Conservation (phyloP, 495 filamentous ascomycete species). For the Penicillium flavigenum region DNA sequence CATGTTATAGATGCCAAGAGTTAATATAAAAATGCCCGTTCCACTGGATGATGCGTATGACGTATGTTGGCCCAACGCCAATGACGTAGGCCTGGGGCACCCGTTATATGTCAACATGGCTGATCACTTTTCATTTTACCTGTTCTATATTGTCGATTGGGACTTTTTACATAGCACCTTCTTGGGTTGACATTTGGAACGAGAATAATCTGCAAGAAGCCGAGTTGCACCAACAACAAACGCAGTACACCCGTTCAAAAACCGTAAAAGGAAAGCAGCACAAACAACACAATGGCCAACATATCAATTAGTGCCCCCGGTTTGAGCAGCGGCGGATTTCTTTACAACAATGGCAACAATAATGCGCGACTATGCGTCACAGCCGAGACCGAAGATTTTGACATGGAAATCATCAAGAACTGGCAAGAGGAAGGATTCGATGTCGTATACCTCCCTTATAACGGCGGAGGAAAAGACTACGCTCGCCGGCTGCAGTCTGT, state of each 20-base stretch:
- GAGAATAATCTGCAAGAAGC: not conserved
- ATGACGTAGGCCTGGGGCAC: constrained; percentile 18
- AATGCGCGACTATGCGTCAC: constrained; percentile 63
- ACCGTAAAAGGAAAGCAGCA: not conserved
- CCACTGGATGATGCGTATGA: constrained; percentile 11
- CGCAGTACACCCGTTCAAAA: constrained; percentile 4
- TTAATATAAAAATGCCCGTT: constrained; percentile 6
- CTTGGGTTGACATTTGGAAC: not conserved
- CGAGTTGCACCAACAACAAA: not conserved
- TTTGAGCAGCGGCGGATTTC: constrained; percentile 36
- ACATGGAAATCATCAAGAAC: constrained; percentile 51
- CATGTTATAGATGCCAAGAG: not conserved
- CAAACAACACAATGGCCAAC: constrained; percentile 31
- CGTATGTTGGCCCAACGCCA: constrained; percentile 13
- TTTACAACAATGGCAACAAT: constrained; percentile 42
- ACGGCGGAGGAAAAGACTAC: constrained; percentile 55
- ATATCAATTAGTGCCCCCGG: constrained; percentile 43
- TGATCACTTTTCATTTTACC: not conserved
- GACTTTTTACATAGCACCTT: not conserved
- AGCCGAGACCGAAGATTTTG: constrained; percentile 61
- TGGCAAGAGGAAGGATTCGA: constrained; percentile 70
- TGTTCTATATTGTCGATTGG: not conserved
- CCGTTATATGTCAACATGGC: constrained; percentile 16
- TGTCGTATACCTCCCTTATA: constrained; percentile 59
- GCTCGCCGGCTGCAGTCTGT: constrained; percentile 43